Evolutionary conservation across 345 rosid genomes (phyloP), one percentile per base, ranked within the genome.

Genomic region (Gossypium rotundifolium): DNA sequence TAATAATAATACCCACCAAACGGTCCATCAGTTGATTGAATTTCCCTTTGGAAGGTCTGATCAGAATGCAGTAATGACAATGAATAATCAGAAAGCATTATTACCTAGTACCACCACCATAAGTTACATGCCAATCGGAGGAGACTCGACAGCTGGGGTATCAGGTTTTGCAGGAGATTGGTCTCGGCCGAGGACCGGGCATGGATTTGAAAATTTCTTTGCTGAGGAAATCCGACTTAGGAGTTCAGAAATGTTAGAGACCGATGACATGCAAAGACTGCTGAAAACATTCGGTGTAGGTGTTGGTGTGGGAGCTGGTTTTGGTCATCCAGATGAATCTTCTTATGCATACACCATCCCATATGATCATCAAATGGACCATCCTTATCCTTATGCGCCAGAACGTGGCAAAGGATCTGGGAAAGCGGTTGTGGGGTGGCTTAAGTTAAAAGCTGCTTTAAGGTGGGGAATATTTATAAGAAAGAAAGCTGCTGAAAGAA

Each of bases 381-480:
- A 75, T 18, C 64, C 82, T 18, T 79, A 77, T 54, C 64, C 82
- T 14, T 79, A 77, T 51, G 68, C 40, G 11, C 82, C 75, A 59
- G 86, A 78, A 48, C 83, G 78, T 17, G 70, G 84, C 16, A 76
- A 84, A 75, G 86, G 96, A 4, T 88, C 98, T 0, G 98, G 94
- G 23, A 94, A 91, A 78, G 97, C 98, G 40, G 95, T 92, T 7
- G 97, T 94, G 9, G 97, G 98, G 5, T 94, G 98, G 98, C 93
- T 91, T 58, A 91, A 91, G 83, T 89, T 91, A 27, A 91, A 89
- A 80, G 97, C 93, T 22, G 97, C 93, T 5, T 75, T 94, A 83
- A 84, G 97, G 65, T 94, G 98, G 97, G 98, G 98, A n/a, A 91
- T 92, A 75, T 94, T 94, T 71, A 79, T 91, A 52, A 92, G 98